Percentiles rank a stretch among this genome's conserved stretches.
Conservation (phyloP, 192 early-diverging fungal species). For the Coemansia erecta region DNA sequence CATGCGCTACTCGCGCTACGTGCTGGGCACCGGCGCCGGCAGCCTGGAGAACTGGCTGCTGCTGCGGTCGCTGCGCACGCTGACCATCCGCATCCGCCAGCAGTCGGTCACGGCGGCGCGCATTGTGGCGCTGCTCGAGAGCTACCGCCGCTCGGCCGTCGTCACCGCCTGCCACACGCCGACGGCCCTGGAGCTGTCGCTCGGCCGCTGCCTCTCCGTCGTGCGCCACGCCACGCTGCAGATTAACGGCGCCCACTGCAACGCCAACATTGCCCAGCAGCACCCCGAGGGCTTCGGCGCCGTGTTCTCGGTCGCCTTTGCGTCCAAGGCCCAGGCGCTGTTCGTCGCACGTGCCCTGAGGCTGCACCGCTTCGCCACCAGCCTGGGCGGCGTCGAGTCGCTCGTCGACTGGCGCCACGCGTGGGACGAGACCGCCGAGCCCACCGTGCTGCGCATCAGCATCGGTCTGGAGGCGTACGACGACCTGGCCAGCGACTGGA, state of each 20-base stretch:
- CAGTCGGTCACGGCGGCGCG: constrained; percentile 59
- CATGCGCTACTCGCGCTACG: constrained; percentile 52
- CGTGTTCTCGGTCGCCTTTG: constrained; percentile 52
- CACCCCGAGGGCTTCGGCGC: constrained; percentile 45
- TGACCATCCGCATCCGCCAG: constrained; percentile 60
- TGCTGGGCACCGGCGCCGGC: constrained; percentile 60
- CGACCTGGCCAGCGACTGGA: constrained; percentile 63
- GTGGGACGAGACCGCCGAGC: constrained; percentile 41
- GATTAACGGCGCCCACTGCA: constrained; percentile 10
- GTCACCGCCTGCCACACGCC: constrained; percentile 35
- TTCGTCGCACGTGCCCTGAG: constrained; percentile 44
- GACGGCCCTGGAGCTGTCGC: constrained; percentile 12
- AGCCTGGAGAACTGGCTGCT: constrained; percentile 68
- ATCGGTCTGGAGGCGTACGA: constrained; percentile 67
- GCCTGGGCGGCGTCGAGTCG: constrained; percentile 65
- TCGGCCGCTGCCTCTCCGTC: constrained; percentile 23
- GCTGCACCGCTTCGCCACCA: constrained; percentile 60
- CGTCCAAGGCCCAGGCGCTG: constrained; percentile 48
- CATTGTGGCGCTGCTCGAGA: constrained; percentile 56
- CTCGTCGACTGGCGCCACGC: constrained; percentile 66
- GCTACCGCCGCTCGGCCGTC: constrained; percentile 41
- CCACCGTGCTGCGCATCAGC: constrained; percentile 59
- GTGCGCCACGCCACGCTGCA: constrained; percentile 46
- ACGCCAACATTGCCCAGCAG: constrained; percentile 33
- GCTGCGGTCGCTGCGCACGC: constrained; percentile 59